Base-by-base conservation (phyloP, 768 basidiomycete species). In the Psilocybe tampanensis region DNA sequence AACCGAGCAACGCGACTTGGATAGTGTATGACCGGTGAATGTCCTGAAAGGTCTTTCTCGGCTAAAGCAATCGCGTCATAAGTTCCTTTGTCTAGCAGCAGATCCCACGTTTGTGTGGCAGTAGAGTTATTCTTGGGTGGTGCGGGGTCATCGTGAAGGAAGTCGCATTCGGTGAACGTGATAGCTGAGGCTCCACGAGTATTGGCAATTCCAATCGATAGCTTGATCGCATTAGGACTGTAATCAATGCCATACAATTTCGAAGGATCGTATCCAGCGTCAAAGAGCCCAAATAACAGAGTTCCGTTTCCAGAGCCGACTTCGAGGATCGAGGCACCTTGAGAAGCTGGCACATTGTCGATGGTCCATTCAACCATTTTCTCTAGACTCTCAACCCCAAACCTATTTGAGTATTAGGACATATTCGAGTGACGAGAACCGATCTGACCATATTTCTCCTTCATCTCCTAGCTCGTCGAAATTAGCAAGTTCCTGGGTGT, bases 61-160 rank as follows among this genome's bases (percentile, higher is more conserved):
- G 81, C 86, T 36, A 94, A 72, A 0, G 90, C 88, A 48, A 94
- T 92, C 5, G 92, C 91, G 64, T 94, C 92, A 65, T 85, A 92
- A 0, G 92, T 94, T n/a, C 92, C 92, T 68, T 94, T 94, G 71
- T 94, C 92, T 54, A 94, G 66, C 15, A 94, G 66, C 6, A 93
- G 71, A 65, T 92, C 89, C 92, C 92, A 94, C 32, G 62, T 62
- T 44, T 67, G 72, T 9, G 66, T 57, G 54, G 50, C n/a, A 48
- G 42, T 59, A 60, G 55, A 51, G 64, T 4, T 68, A 18, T 60
- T 50, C 9, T 70, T 52, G 21, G 76, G 65, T 2, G 48, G 33
- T 12, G 74, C 73, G 1, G 86, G 85, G 36, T 79, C 76, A 4
- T 84, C 76, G 9, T 73, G 67, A 34, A 94, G 70, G 63, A 94